phyloP scores from a whole-genome alignment of 345 rosid genomes.

The Ceriops tagal region DNA sequence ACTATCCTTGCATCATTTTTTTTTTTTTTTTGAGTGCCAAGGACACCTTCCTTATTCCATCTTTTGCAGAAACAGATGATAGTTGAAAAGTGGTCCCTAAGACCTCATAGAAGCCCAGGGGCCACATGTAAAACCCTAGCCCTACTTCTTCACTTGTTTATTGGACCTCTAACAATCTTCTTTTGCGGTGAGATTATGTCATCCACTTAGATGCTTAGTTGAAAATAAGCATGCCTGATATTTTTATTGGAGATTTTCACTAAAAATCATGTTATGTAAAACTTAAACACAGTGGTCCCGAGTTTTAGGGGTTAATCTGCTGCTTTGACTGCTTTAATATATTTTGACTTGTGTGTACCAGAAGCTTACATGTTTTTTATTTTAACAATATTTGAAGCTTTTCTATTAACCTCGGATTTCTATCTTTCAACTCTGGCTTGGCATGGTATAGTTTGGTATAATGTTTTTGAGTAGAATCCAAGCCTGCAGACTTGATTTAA shows the following conservation, averaged over 20 bases:
- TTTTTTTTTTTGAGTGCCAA: slow-evolving; percentile 13
- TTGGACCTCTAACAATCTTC: slow-evolving; percentile 24
- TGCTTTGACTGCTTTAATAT: slow-evolving; percentile 26
- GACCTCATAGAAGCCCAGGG: slow-evolving; percentile 27
- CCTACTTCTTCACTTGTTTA: slow-evolving; percentile 16
- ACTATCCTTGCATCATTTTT: slow-evolving; percentile 9
- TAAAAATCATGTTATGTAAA: slow-evolving; percentile 47
- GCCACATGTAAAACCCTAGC: slow-evolving; percentile 28
- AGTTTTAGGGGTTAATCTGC: slow-evolving; percentile 20
- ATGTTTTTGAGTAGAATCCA: neutral
- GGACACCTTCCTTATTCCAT: slow-evolving; percentile 18
- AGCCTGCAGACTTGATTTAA: too few species aligned
- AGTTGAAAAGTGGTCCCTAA: slow-evolving; percentile 75
- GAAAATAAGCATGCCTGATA: slow-evolving; percentile 57
- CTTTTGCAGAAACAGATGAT: slow-evolving; percentile 27
- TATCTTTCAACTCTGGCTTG: neutral
- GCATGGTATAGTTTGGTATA: neutral
- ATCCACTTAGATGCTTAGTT: slow-evolving; percentile 17
- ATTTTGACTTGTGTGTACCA: slow-evolving; percentile 29
- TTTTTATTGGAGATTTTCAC: slow-evolving; percentile 50
- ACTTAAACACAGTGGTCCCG: slow-evolving; percentile 68
- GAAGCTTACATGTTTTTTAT: neutral
- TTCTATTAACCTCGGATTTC: neutral
- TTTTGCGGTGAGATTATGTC: slow-evolving; percentile 34
- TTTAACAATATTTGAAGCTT: neutral